Base-by-base conservation (phyloP, 176 grass and related monocot species). In the Dactylis glomerata region DNA sequence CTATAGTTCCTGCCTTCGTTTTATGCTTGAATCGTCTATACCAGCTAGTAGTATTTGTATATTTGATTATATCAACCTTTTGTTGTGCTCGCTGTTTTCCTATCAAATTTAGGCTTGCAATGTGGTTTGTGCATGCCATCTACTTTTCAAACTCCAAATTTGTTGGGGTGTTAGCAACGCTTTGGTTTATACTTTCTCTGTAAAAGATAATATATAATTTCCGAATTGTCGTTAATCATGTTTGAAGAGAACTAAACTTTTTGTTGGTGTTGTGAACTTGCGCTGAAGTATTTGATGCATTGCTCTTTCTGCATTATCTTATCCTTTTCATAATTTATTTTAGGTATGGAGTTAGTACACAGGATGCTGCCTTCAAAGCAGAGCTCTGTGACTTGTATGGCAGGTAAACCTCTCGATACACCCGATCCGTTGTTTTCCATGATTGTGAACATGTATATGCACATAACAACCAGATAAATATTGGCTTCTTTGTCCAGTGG, bases 351-450 rank as follows among this genome's bases (percentile, higher is more conserved):
- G 89, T 98, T 81, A 95, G 86, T 27, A 93, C 90, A 85, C 87
- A 98, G 77, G 96, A 95, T 72, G 85, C 85, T 57, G 87, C 91
- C 49, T 95, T 98, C 85, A 98, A 91, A 90, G 83, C 76, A 42
- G 96, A 98, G 93, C 89, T 98, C 71, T 92, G 85, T 73, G 91
- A 95, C 85, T 88, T 98, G 78, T 98, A 95, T 80, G 80, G 57
- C 68, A 90, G 91, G 93, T 98, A 46, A 87, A 70, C 14, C 68
- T 88, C 32, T 89, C 73, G 64, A 51, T 41, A 41, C 30, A 19
- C 9, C 20, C n/a, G 36, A 14, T 32, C 72, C 66, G 10, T 28
- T 82, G 34, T 31, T 64, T 31, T 37, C 12, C 16, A 40, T 79
- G 66, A 40, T 75, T 83, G 23, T 82, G 54, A 79, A 61, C 23